Percentiles rank a stretch among this genome's conserved stretches.
Evolutionary conservation across 306 rosid species (phyloP).

Genomic region (Prunus padus): DNA sequence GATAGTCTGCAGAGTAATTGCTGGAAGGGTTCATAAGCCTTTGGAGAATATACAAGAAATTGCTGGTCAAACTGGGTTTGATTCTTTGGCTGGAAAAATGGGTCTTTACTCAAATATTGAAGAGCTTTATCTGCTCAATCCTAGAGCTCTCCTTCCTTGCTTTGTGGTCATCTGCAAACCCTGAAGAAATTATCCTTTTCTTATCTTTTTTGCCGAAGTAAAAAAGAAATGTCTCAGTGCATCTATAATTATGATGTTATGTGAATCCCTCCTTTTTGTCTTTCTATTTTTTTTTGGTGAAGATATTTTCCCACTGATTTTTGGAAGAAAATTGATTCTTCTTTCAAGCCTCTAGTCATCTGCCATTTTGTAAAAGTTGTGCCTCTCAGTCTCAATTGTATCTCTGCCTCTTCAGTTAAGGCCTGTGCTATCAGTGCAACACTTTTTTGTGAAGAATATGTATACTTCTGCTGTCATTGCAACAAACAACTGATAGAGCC

Average conservation of each 20-base stretch:
- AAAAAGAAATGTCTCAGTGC: constrained; percentile 4
- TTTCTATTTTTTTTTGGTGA: constrained; percentile 4
- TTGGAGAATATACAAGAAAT: constrained; percentile 81
- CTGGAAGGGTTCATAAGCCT: constrained; percentile 89
- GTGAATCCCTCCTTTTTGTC: constrained; percentile 27
- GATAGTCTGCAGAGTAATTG: constrained; percentile 80
- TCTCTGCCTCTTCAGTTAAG: background rate
- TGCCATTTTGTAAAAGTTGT: background rate
- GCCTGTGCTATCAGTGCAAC: constrained; percentile 2
- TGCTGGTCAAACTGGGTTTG: constrained; percentile 79
- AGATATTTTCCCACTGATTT: constrained; percentile 14
- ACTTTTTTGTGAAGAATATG: background rate
- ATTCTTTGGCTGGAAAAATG: constrained; percentile 83
- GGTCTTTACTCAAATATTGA: constrained; percentile 82
- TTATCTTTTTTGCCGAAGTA: background rate
- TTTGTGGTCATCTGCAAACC: constrained; percentile 83
- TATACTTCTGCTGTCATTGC: background rate
- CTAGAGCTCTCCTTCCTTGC: constrained; percentile 88
- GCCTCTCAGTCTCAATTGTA: constrained; percentile 25
- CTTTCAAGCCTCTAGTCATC: constrained; percentile 14
- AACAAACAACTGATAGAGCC: background rate
- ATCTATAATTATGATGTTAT: constrained; percentile 26
- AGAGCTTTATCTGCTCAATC: constrained; percentile 85
- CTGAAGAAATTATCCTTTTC: constrained; percentile 32
- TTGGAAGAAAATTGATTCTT: constrained; percentile 38